Evolutionary conservation across 345 rosid genomes (phyloP).

Genomic region (Trapa incisa): DNA sequence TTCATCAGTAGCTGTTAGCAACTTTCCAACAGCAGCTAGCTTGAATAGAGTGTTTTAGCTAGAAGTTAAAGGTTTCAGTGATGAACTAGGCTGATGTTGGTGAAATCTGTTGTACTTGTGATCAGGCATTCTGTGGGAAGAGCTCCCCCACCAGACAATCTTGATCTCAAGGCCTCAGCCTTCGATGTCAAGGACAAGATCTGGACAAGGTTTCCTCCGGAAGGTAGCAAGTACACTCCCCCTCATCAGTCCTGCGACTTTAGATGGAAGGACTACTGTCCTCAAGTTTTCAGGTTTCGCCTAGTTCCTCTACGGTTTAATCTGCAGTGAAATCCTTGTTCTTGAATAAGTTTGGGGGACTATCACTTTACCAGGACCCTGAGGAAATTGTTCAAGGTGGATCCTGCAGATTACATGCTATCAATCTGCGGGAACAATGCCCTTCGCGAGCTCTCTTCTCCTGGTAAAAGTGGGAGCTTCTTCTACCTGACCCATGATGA

Average conservation of each 20-base stretch:
- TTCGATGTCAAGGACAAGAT: conserved; percentile 86
- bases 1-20: too few relatives aligned
- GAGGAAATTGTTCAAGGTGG: conserved; percentile 87
- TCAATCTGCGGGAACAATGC: conserved; percentile 91
- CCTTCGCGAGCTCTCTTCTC: conserved; percentile 87
- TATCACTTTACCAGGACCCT: conserved; percentile 38
- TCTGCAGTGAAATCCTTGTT: background rate
- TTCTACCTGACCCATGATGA: conserved; percentile 86
- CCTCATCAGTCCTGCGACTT: conserved; percentile 83
- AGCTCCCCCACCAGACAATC: conserved; percentile 56
- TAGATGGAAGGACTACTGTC: conserved; percentile 96
- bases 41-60: background rate
- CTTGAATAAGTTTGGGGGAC: background rate
- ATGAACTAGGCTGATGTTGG: background rate
- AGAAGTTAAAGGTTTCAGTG: background rate
- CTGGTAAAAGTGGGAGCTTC: conserved; percentile 97
- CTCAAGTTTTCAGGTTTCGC: conserved; percentile 81
- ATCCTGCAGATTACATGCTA: conserved; percentile 91
- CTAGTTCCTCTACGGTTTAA: background rate
- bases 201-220: conserved; percentile 89
- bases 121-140: conserved; percentile 73
- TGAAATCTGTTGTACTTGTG: background rate
- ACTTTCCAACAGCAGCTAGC: too few relatives aligned
- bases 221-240: conserved; percentile 83
- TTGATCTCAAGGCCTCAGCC: conserved; percentile 80